phyloP scores from a whole-genome alignment of 495 filamentous ascomycete species.

The Talaromyces thailandensis region DNA sequence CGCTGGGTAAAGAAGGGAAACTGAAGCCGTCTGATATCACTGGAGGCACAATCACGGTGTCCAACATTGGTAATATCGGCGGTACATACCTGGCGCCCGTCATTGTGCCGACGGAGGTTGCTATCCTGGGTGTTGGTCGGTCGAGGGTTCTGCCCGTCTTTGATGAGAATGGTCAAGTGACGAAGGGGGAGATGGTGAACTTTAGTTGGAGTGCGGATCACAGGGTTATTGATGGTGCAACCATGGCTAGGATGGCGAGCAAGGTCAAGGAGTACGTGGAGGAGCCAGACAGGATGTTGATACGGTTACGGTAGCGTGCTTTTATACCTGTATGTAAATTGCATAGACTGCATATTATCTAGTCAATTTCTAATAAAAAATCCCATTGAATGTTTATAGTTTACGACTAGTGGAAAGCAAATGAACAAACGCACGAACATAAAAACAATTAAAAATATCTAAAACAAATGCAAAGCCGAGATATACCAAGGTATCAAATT shows the following conservation, averaged over 20 bases:
- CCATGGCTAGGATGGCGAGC: conserved; percentile 82
- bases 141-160: conserved; percentile 61
- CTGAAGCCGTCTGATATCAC: conserved; percentile 66
- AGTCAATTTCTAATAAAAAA: neutral
- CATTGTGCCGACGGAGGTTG: conserved; percentile 81
- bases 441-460: conserved; percentile 10
- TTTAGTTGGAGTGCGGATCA: conserved; percentile 99
- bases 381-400: neutral
- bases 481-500: neutral
- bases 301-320: conserved; percentile 29
- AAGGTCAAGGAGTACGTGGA: conserved; percentile 69
- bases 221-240: conserved; percentile 87
- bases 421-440: conserved; percentile 8
- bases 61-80: conserved; percentile 95
- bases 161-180: conserved; percentile 79
- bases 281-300: conserved; percentile 75
- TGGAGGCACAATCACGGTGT: conserved; percentile 90
- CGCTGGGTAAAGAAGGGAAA: conserved; percentile 61
- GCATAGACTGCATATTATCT: neutral
- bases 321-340: conserved; percentile 6
- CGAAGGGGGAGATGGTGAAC: conserved; percentile 77
- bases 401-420: neutral
- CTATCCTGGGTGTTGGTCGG: conserved; percentile 83
- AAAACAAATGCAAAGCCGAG: conserved; percentile 8
- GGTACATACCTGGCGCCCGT: conserved; percentile 87